Conservation (phyloP, 345 rosid genomes). For the Trapa incisa region DNA sequence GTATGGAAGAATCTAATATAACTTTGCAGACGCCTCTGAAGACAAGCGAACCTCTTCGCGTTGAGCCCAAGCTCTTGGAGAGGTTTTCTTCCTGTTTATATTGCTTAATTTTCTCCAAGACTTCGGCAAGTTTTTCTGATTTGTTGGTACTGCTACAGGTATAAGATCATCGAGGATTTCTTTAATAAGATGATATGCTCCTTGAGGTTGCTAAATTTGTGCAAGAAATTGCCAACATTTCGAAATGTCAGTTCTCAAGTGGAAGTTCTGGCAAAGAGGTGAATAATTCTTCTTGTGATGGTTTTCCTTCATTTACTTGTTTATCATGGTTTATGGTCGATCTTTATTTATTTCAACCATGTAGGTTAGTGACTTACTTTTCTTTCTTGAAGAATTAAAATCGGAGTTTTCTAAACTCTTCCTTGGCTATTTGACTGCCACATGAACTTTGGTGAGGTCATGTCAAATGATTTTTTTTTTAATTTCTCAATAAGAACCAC, state of each 20-base stretch:
- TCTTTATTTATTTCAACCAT: neutral
- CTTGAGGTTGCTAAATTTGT: slow-evolving; percentile 29
- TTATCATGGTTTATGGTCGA: neutral
- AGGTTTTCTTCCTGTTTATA: neutral
- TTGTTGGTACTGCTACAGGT: slow-evolving; percentile 13
- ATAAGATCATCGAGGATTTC: slow-evolving; percentile 18
- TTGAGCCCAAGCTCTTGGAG: slow-evolving; percentile 1
- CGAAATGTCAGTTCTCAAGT: slow-evolving; percentile 28
- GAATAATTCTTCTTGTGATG: neutral
- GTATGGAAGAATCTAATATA: neutral
- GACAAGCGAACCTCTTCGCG: slow-evolving; percentile 1
- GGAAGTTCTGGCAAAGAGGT: slow-evolving; percentile 33
- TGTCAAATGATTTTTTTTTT: neutral
- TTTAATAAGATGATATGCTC: slow-evolving; percentile 33
- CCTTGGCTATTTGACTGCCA: too few relatives aligned
- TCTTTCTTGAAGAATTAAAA: neutral
- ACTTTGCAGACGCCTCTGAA: slow-evolving; percentile 12
- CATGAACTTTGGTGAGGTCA: neutral
- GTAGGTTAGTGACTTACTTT: neutral
- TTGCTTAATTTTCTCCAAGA: neutral
- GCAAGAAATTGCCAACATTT: slow-evolving; percentile 28
- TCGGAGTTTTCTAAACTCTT: neutral
- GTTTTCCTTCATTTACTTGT: neutral
- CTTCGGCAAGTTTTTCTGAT: neutral
- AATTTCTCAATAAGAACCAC: too few relatives aligned